Percentiles rank a stretch among this genome's conserved stretches.
Evolutionary conservation across 2,329 filamentous ascomycete genomes (phyloP).

Genomic region (Ophiostoma sp.): DNA sequence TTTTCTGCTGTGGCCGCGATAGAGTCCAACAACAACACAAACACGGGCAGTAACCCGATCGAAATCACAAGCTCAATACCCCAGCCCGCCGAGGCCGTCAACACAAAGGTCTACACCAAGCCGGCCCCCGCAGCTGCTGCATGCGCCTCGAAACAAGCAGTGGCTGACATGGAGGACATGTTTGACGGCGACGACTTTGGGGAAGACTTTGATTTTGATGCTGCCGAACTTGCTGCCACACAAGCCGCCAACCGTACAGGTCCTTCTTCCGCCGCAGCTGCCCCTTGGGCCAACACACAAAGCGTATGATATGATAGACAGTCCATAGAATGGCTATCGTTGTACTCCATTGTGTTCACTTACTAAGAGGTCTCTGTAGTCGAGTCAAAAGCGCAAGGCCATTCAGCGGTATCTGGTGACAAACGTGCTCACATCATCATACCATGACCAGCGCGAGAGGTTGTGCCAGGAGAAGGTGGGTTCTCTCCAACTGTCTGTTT

Average conservation of each 20-base stretch:
- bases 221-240: constrained; percentile 70
- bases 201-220: constrained; percentile 72
- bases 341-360: neutral
- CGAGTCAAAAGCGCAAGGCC: constrained; percentile 64
- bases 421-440: constrained; percentile 69
- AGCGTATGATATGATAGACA: constrained; percentile 52
- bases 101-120: constrained; percentile 19
- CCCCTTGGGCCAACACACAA: constrained; percentile 35
- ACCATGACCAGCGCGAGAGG: constrained; percentile 62
- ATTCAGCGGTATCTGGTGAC: constrained; percentile 87
- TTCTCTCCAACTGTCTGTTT: too few species aligned
- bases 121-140: constrained; percentile 14
- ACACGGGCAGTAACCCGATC: neutral
- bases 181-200: constrained; percentile 72
- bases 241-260: constrained; percentile 50
- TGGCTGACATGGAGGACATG: constrained; percentile 43
- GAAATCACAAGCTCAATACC: constrained; percentile 12
- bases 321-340: neutral
- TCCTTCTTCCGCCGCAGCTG: neutral
- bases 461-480: constrained; percentile 70
- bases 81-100: constrained; percentile 20
- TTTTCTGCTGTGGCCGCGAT: constrained; percentile 36
- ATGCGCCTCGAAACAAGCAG: constrained; percentile 24
- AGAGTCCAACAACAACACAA: constrained; percentile 28
- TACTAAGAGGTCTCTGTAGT: constrained; percentile 47